phyloP scores from a whole-genome alignment of 805 yeast species.

The Cyberlindnera saturnus region DNA sequence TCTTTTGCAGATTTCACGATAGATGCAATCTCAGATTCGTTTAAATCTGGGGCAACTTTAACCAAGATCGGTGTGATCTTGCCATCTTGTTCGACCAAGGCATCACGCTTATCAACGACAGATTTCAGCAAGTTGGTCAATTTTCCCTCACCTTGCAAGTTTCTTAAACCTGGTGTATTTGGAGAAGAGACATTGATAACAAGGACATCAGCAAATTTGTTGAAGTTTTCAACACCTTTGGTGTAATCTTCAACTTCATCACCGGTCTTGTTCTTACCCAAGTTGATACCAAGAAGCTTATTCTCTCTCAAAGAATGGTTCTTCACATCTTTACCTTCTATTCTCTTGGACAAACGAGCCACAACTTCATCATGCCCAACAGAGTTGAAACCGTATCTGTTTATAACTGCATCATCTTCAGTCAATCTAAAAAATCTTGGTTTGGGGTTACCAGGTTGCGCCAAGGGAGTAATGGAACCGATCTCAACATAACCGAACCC shows the following conservation, averaged over 20 bases:
- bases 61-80: slow-evolving; percentile 76
- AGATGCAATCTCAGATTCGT: slow-evolving; percentile 71
- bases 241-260: slow-evolving; percentile 86
- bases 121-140: slow-evolving; percentile 59
- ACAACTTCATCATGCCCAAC: slow-evolving; percentile 76
- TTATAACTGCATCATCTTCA: slow-evolving; percentile 84
- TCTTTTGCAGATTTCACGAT: slow-evolving; percentile 76
- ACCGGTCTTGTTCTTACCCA: slow-evolving; percentile 90
- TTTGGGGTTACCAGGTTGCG: slow-evolving; percentile 92
- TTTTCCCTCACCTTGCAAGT: slow-evolving; percentile 72
- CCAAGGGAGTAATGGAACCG: slow-evolving; percentile 87
- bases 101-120: slow-evolving; percentile 68
- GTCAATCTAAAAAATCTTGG: slow-evolving; percentile 88
- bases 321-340: slow-evolving; percentile 28
- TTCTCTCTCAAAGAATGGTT: slow-evolving; percentile 51
- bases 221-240: slow-evolving; percentile 76
- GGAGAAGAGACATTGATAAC: slow-evolving; percentile 93
- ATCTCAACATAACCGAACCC: slow-evolving; percentile 91
- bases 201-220: slow-evolving; percentile 80
- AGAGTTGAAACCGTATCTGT: slow-evolving; percentile 93
- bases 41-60: slow-evolving; percentile 89
- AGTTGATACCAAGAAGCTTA: slow-evolving; percentile 70
- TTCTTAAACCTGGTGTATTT: slow-evolving; percentile 91
- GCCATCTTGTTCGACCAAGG: slow-evolving; percentile 33
- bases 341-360: slow-evolving; percentile 60